Evolutionary conservation across 2,329 filamentous ascomycete species (phyloP), one percentile per base, ranked within the genome.

Genomic region (Ceratocystis huliohia): DNA sequence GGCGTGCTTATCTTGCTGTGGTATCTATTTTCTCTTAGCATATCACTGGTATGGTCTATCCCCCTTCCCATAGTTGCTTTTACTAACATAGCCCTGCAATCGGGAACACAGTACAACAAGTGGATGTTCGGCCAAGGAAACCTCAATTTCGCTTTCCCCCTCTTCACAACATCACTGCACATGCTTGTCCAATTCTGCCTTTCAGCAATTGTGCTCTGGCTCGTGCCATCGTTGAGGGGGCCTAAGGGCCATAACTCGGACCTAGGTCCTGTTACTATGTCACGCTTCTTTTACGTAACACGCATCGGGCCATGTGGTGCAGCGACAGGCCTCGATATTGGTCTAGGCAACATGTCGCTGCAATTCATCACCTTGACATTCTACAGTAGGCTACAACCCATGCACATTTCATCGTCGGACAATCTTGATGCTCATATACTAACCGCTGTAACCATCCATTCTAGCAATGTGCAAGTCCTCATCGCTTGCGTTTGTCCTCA

Each of bases 391-490:
- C 78, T 13, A 37, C 7, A 22, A 37, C 17, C 30, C 28, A 28
- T 41, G 13, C 10, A 41, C 37, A 5, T 41, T 4, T 13, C 37
- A 5, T 15, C 10, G 10, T 5, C 37, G 4, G 10, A 15, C 10
- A 41, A 41, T 41, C 37, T 15, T 15, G 37, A 41, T 41, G 10
- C 37, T 13, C 37, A 5, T 15, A 15, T 13, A 15, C 37, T 41
- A 41, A 41, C 37, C 37, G 13, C 37, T 41, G 37, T 15, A 41
- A 41, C 15, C 37, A 15, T 41, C 37, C 10, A 41, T 22, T 33
- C 3, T 69, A 88, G 85, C 94, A 68, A 97, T 99, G 94, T 97
- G 94, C 78, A 99, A 99, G 82, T 97, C 93, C 5, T 96, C 92
- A 8, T 90, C 93, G 17, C 83, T 99, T 25, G 92, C 90, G 57